Base-by-base conservation (phyloP, 495 filamentous ascomycete genomes). In the Aspergillus homomorphus region DNA sequence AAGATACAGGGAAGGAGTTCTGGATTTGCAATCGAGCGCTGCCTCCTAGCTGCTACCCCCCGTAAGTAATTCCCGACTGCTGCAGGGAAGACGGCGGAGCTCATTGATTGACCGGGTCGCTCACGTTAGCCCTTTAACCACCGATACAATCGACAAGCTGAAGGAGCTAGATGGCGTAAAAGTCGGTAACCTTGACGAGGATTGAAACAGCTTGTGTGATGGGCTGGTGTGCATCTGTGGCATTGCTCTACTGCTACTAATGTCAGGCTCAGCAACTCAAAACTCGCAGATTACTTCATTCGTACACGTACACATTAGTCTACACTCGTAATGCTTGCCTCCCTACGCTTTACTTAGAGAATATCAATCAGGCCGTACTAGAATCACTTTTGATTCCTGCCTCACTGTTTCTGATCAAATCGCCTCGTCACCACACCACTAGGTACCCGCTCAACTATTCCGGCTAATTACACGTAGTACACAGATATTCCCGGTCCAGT, bases 381-480 rank as follows among this genome's bases (percentile, higher is more conserved):
- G 58, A 66, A 59, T 53, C 64, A 63, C 58, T 61, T 62, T 59
- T 57, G 48, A 42, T 51, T 55, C 23, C 21, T 63, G 51, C 42
- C 46, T 58, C 49, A 44, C 50, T 46, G 38, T 50, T 59, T 44
- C 30, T 46, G 57, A 49, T 52, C 54, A 33, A 48, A 22, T 23
- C 42, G 10, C 57, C 38, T 50, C 56, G 26, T 45, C 41, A 28
- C 45, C 28, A 30, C 28, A n/a, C n/a, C n/a, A n/a, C n/a, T n/a
- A n/a, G n/a, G n/a, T 30, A 52, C 60, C 64, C 59, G 53, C 59
- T 52, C 59, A 55, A 51, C 60, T 49, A 41, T 61, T 53, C 55
- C 56, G 59, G 58, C 46, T 62, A 63, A 62, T 51, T 66, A 66
- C 55, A 38, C 15, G 33, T 38, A 66, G 58, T 66, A 58, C 64